A percentile compares a stretch with the other conserved stretches of the same genome.
phyloP scores from a whole-genome alignment of 1,284 basidiomycete genomes.

The Xerocomus nothofagi region DNA sequence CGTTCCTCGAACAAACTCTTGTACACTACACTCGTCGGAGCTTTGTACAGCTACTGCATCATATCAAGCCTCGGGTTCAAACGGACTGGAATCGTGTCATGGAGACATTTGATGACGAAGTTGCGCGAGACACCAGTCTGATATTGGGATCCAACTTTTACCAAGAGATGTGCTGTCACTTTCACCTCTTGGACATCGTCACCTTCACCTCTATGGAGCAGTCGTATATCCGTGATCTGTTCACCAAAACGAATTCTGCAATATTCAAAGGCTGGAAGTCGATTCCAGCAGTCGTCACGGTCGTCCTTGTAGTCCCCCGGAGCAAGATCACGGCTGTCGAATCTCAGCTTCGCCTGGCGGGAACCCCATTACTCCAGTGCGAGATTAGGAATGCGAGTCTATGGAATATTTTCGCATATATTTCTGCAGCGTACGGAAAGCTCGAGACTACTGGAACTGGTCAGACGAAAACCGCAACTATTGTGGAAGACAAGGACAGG shows the following conservation, averaged over 20 bases:
- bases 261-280: slow-evolving; percentile 24
- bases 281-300: slow-evolving; percentile 24
- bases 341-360: slow-evolving; percentile 20
- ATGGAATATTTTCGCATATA: slow-evolving; percentile 38
- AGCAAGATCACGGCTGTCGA: slow-evolving; percentile 16
- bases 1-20: slow-evolving; percentile 2
- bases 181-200: slow-evolving; percentile 36
- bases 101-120: slow-evolving; percentile 27
- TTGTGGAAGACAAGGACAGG: slow-evolving; percentile 38
- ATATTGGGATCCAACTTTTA: slow-evolving; percentile 38
- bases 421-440: slow-evolving; percentile 40
- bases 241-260: background rate
- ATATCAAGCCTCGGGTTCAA: slow-evolving; percentile 37
- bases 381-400: slow-evolving; percentile 23
- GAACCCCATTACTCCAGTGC: slow-evolving; percentile 42
- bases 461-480: slow-evolving; percentile 21
- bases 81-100: slow-evolving; percentile 39
- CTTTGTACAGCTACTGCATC: slow-evolving; percentile 43
- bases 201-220: slow-evolving; percentile 24
- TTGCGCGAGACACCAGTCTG: slow-evolving; percentile 34
- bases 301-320: slow-evolving; percentile 29
- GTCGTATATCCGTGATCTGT: slow-evolving; percentile 14
- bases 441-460: slow-evolving; percentile 22
- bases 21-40: slow-evolving; percentile 46
- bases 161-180: slow-evolving; percentile 45